phyloP scores from a whole-genome alignment of 2,329 filamentous ascomycete genomes.

The Arthrobotrys megalospora region DNA sequence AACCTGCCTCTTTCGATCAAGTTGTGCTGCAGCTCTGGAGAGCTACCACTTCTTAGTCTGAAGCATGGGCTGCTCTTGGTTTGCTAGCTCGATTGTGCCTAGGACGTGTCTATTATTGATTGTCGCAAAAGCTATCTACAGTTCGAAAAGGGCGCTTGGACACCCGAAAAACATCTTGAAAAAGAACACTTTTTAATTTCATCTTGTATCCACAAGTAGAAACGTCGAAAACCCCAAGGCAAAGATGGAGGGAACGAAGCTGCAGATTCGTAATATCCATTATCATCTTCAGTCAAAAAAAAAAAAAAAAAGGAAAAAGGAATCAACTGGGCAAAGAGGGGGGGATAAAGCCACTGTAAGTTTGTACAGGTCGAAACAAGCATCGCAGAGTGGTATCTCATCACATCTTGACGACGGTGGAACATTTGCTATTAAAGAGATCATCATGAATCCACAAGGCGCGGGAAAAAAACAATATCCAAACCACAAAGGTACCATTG shows the following conservation, averaged over 20 bases:
- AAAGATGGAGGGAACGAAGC: constrained; percentile 3
- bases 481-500: neutral
- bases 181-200: constrained; percentile 12
- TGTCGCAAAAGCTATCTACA: neutral
- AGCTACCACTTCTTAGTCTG: neutral
- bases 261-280: constrained; percentile 17
- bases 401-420: constrained; percentile 33
- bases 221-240: neutral
- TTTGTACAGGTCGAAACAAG: constrained; percentile 46
- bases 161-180: neutral
- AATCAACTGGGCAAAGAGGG: neutral
- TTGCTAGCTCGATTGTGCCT: neutral
- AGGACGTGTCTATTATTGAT: neutral
- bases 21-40: constrained; percentile 13
- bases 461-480: neutral
- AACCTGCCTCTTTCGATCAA: constrained; percentile 49
- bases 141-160: constrained; percentile 1
- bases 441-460: constrained; percentile 2
- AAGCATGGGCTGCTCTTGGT: neutral
- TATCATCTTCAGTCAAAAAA: neutral
- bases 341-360: neutral
- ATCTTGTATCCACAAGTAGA: constrained; percentile 15
- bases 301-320: neutral
- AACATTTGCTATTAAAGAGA: constrained; percentile 18
- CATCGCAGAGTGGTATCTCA: constrained; percentile 36